These are phyloP conservation scores for Echeveria elegans DNA, from an alignment of 164 flowering plant species.

Conservation along the genomic window DNA sequence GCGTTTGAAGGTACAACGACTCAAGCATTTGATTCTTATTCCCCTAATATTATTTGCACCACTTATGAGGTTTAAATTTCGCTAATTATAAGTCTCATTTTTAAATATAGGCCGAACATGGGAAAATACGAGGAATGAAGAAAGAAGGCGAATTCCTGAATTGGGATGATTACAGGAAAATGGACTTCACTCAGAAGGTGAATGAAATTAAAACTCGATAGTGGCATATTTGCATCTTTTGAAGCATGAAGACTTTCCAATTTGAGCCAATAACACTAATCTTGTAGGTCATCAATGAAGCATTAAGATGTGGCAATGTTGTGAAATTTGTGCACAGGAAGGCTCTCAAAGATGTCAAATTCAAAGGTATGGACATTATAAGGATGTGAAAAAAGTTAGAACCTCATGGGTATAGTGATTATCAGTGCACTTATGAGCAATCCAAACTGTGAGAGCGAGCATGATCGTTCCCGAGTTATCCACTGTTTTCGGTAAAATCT, in stretches of 20 bases:
- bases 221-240: not conserved
- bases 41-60: not conserved
- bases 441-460: too few species aligned
- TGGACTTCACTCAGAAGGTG: constrained; percentile 64
- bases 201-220: not conserved
- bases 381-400: not conserved
- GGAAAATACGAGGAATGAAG: constrained; percentile 34
- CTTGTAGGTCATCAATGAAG: constrained; percentile 54
- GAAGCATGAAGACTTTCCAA: not conserved
- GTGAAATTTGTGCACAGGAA: constrained; percentile 70
- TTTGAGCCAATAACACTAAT: not conserved
- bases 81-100: not conserved
- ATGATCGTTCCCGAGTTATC: too few species aligned
- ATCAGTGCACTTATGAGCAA: constrained; percentile 1
- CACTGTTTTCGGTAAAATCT: too few species aligned
- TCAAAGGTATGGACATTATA: constrained; percentile 30
- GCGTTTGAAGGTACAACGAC: constrained; percentile 36
- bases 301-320: constrained; percentile 59
- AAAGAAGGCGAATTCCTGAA: constrained; percentile 33
- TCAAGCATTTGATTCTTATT: not conserved
- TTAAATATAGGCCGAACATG: constrained; percentile 35
- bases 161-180: constrained; percentile 59
- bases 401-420: not conserved
- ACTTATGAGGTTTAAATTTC: not conserved
- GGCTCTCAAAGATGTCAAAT: constrained; percentile 63